These are phyloP conservation scores for Fusarium sp. DNA, from an alignment of 2,329 filamentous ascomycete species.

Conservation along the genomic window DNA sequence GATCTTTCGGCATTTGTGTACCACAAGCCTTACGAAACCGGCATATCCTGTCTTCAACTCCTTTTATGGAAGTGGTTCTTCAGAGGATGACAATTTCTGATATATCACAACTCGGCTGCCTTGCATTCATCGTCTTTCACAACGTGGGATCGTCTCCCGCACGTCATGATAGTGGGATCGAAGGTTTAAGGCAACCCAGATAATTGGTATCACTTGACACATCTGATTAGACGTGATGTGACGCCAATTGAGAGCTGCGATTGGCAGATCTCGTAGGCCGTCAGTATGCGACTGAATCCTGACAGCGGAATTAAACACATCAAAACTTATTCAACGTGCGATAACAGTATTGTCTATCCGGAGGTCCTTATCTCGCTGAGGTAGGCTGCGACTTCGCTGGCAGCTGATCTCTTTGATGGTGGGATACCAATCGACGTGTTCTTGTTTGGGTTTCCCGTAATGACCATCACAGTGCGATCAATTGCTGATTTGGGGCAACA, in stretches of 20 bases:
- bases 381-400: not conserved
- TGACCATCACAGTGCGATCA: not conserved
- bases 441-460: not conserved
- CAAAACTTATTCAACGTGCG: not conserved
- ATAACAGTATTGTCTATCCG: not conserved
- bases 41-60: not conserved
- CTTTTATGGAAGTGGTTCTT: not conserved
- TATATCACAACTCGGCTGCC: conserved; percentile 30
- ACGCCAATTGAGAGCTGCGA: conserved; percentile 29
- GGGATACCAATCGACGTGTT: not conserved
- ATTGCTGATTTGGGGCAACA: not conserved
- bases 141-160: conserved; percentile 19
- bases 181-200: conserved; percentile 26
- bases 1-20: not conserved
- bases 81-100: conserved; percentile 12
- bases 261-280: conserved; percentile 27
- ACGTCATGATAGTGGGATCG: conserved; percentile 28
- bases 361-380: conserved; percentile 13
- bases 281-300: conserved; percentile 30
- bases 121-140: conserved; percentile 20
- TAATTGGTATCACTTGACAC: conserved; percentile 36
- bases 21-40: not conserved
- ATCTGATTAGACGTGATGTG: conserved; percentile 15
- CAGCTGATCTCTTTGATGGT: conserved; percentile 14
- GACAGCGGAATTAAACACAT: conserved; percentile 24